Percentiles rank a stretch among this genome's conserved stretches.
phyloP scores from a whole-genome alignment of 78 protist genomes.

The Thecamonas trahens region DNA sequence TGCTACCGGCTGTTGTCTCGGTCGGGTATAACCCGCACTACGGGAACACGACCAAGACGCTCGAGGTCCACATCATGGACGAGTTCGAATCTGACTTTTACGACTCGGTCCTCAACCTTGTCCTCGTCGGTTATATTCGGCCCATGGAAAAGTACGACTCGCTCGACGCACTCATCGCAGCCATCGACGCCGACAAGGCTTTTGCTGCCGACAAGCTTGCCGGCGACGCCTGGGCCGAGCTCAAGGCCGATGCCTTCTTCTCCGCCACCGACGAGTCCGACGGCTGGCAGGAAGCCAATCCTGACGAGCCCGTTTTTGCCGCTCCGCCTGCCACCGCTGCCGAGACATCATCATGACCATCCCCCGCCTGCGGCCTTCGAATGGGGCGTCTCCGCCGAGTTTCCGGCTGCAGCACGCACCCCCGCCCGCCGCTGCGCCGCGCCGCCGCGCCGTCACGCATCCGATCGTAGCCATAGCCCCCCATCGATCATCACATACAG shows the following conservation, averaged over 20 bases:
- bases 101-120: neutral
- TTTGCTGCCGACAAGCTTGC: slow-evolving; percentile 2
- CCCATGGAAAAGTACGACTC: neutral
- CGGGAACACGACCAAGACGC: neutral
- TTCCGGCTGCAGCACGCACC: no score
- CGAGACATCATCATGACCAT: no score
- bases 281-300: neutral
- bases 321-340: neutral
- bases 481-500: no score
- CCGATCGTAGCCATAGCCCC: no score
- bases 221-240: neutral
- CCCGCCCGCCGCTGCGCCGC: no score
- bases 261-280: neutral
- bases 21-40: slow-evolving; percentile 16
- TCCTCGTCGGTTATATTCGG: neutral
- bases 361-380: neutral
- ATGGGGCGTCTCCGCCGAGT: no score
- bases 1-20: no score
- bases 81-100: neutral
- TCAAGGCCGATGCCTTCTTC: no score
- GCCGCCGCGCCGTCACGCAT: no score
- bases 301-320: neutral
- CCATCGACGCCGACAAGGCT: slow-evolving; percentile 4
- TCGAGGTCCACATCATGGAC: slow-evolving; percentile 13
- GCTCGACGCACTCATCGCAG: neutral